phyloP scores from a whole-genome alignment of 805 yeast species.

The Starmera pachycereana region DNA sequence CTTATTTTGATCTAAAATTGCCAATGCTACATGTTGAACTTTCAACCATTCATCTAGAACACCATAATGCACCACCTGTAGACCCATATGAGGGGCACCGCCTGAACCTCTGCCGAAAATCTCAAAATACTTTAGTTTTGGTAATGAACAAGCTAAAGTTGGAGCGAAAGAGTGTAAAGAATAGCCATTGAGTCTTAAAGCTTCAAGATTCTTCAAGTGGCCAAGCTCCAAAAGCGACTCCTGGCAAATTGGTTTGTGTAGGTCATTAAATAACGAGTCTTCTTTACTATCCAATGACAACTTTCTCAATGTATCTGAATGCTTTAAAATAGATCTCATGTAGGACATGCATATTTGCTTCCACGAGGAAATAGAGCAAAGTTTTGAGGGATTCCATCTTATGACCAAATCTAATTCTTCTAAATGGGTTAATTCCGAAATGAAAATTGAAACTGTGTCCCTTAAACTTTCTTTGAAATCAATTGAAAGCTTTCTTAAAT shows the following conservation, averaged over 20 bases:
- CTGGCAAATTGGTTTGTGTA: conserved; percentile 19
- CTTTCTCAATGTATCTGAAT: conserved; percentile 17
- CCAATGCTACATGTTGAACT: conserved; percentile 41
- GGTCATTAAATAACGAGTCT: conserved; percentile 25
- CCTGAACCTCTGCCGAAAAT: conserved; percentile 41
- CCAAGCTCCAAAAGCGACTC: conserved; percentile 12
- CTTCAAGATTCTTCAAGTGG: conserved; percentile 19
- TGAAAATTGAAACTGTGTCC: conserved; percentile 31
- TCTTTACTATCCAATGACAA: conserved; percentile 31
- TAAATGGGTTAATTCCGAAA: conserved; percentile 17
- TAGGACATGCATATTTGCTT: conserved; percentile 12
- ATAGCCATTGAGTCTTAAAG: conserved; percentile 32
- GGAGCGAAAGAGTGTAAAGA: conserved; percentile 19
- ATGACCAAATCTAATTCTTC: conserved; percentile 29
- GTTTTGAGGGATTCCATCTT: conserved; percentile 27
- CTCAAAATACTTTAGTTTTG: conserved; percentile 26
- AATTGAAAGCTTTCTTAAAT: conserved; percentile 21
- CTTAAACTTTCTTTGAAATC: conserved; percentile 31
- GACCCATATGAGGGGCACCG: conserved; percentile 43
- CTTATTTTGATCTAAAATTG: conserved; percentile 22
- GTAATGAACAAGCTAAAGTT: conserved; percentile 19
- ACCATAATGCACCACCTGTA: conserved; percentile 42
- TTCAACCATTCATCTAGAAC: conserved; percentile 48
- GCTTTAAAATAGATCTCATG: conserved; percentile 11
- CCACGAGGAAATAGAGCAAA: conserved; percentile 15